These are phyloP conservation scores for Thelonectria rubi DNA, from an alignment of 2,329 filamentous ascomycete species.

Conservation along the genomic window DNA sequence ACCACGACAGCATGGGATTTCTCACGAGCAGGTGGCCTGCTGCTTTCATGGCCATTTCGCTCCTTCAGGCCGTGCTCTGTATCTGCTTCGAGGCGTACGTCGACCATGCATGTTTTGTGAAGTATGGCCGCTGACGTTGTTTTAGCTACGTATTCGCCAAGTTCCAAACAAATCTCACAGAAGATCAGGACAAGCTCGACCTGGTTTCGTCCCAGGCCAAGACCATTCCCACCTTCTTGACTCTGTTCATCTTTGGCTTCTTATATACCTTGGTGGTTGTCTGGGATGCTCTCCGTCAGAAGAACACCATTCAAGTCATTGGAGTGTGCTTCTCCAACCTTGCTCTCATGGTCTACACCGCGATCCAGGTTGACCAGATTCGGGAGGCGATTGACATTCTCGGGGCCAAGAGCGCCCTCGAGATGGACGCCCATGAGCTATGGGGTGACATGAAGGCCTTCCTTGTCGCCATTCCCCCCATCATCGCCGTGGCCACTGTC, in stretches of 20 bases:
- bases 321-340: constrained; percentile 93
- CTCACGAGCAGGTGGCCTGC: constrained; percentile 90
- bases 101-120: neutral
- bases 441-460: constrained; percentile 78
- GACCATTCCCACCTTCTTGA: constrained; percentile 93
- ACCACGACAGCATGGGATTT: constrained; percentile 66
- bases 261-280: constrained; percentile 89
- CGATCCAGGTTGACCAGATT: constrained; percentile 93
- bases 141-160: constrained; percentile 86
- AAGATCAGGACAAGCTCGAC: constrained; percentile 50
- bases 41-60: constrained; percentile 78
- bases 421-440: constrained; percentile 54
- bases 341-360: constrained; percentile 90
- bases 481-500: constrained; percentile 80
- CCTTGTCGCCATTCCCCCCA: constrained; percentile 83
- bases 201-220: constrained; percentile 62
- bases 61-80: constrained; percentile 81
- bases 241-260: constrained; percentile 97
- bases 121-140: constrained; percentile 29
- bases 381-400: constrained; percentile 73
- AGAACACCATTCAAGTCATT: constrained; percentile 99
- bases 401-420: constrained; percentile 54
- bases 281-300: constrained; percentile 91
- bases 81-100: constrained; percentile 88
- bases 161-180: constrained; percentile 73